These are phyloP conservation scores for Oemleria cerasiformis DNA, from an alignment of 306 rosid genomes.

Conservation along the genomic window DNA sequence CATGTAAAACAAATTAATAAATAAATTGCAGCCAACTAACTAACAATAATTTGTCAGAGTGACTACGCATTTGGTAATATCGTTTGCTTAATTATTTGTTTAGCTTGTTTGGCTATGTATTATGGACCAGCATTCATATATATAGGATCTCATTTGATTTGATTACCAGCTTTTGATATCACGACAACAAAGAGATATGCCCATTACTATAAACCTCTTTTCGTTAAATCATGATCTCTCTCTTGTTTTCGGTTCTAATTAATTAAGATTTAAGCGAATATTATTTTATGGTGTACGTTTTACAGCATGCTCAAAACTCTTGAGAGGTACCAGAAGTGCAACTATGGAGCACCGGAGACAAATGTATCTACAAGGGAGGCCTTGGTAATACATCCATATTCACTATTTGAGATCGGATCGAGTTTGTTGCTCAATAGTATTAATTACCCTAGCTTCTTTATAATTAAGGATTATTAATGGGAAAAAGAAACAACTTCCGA, in stretches of 20 bases:
- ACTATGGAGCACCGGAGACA: conserved; percentile 92
- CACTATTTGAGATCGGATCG: background rate
- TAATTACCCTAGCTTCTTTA: background rate
- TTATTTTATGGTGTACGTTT: background rate
- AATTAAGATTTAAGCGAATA: background rate
- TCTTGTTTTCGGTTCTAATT: background rate
- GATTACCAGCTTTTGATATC: background rate
- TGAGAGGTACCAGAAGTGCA: conserved; percentile 97
- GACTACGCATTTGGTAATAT: too few species aligned
- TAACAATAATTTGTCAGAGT: too few species aligned
- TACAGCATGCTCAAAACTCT: conserved; percentile 97
- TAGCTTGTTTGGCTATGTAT: too few species aligned
- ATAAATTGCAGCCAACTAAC: too few species aligned
- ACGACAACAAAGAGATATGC: too few species aligned
- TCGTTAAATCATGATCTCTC: too few species aligned
- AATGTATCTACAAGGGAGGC: conserved; percentile 86
- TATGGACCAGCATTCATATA: too few species aligned
- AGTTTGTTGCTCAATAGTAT: background rate
- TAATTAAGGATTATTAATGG: background rate
- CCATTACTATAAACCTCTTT: too few species aligned
- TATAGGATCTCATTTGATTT: too few species aligned
- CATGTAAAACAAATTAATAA: too few species aligned
- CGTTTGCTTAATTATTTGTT: background rate
- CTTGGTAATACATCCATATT: conserved; percentile 50
- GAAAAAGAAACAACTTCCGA: background rate